phyloP scores from a whole-genome alignment of 1,284 basidiomycete species.

The Xerocomus amazonicus region DNA sequence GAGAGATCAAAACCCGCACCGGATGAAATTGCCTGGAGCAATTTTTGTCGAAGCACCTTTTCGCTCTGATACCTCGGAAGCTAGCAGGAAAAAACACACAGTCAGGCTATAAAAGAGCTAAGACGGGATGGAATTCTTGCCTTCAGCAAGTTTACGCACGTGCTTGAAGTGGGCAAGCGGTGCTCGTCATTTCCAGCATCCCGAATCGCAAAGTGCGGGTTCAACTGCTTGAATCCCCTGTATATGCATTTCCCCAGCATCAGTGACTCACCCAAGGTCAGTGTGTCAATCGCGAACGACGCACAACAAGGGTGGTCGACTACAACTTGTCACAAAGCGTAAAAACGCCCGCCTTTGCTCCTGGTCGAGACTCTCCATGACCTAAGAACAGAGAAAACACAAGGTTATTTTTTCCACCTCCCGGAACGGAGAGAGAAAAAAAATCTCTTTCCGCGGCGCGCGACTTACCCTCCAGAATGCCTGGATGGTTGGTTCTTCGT shows the following conservation, averaged over 20 bases:
- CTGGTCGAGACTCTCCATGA: conserved; percentile 70
- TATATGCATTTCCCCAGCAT: neutral
- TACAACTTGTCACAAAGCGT: conserved; percentile 89
- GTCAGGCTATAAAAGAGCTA: neutral
- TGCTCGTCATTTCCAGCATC: conserved; percentile 71
- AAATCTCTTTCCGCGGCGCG: neutral
- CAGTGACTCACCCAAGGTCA: neutral
- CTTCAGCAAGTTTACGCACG: conserved; percentile 87
- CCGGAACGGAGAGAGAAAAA: neutral
- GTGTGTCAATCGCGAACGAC: conserved; percentile 23
- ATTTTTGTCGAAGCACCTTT: conserved; percentile 62
- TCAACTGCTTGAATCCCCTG: conserved; percentile 85
- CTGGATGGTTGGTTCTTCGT: conserved; percentile 65
- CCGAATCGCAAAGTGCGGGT: conserved; percentile 82
- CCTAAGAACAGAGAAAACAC: conserved; percentile 38
- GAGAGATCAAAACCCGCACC: conserved; percentile 90
- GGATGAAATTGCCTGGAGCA: conserved; percentile 82
- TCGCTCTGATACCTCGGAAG: conserved; percentile 69
- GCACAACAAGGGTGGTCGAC: conserved; percentile 80
- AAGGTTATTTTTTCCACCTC: neutral
- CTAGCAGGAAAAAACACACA: conserved; percentile 34
- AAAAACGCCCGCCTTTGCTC: conserved; percentile 71
- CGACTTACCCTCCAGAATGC: conserved; percentile 70
- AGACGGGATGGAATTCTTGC: conserved; percentile 32
- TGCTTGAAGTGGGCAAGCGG: conserved; percentile 77